A percentile compares a stretch with the other conserved stretches of the same genome.
These are phyloP conservation scores for Cynara cardunculus DNA, from an alignment of 129 eudicot species.

Conservation along the genomic window DNA sequence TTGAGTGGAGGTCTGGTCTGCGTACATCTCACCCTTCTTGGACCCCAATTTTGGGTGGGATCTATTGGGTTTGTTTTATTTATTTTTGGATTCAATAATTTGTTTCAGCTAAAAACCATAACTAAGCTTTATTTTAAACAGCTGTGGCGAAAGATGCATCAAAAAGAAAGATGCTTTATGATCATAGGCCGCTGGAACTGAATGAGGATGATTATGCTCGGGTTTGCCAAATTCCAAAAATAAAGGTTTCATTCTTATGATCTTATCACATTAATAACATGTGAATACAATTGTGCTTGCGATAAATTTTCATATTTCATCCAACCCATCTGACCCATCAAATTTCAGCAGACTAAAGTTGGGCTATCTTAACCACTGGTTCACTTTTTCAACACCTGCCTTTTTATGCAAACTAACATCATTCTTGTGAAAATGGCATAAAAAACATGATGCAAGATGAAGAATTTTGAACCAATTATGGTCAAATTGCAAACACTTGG, in stretches of 20 bases:
- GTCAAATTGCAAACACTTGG: not conserved
- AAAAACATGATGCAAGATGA: too few species aligned
- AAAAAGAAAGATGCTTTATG: conserved; percentile 35
- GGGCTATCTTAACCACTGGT: not conserved
- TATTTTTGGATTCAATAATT: not conserved
- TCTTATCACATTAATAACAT: too few species aligned
- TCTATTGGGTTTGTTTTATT: not conserved
- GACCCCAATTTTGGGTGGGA: not conserved
- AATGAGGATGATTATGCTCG: conserved; percentile 59
- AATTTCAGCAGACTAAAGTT: not conserved
- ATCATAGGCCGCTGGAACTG: conserved; percentile 50
- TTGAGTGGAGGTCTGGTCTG: too few species aligned
- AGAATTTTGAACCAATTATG: not conserved
- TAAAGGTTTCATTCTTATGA: conserved; percentile 36
- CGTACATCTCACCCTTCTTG: too few species aligned
- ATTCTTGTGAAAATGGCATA: too few species aligned
- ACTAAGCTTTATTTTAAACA: conserved; percentile 2
- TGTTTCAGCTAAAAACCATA: not conserved
- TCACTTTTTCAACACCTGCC: not conserved
- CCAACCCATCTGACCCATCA: not conserved
- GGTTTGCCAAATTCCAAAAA: conserved; percentile 47
- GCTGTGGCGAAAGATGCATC: conserved; percentile 18
- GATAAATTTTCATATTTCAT: too few species aligned
- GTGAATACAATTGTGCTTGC: too few species aligned
- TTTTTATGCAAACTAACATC: too few species aligned